Evolutionary conservation across 257 asterid genomes (phyloP), one percentile per base, ranked within the genome.

Genomic region (Coffea canephora): DNA sequence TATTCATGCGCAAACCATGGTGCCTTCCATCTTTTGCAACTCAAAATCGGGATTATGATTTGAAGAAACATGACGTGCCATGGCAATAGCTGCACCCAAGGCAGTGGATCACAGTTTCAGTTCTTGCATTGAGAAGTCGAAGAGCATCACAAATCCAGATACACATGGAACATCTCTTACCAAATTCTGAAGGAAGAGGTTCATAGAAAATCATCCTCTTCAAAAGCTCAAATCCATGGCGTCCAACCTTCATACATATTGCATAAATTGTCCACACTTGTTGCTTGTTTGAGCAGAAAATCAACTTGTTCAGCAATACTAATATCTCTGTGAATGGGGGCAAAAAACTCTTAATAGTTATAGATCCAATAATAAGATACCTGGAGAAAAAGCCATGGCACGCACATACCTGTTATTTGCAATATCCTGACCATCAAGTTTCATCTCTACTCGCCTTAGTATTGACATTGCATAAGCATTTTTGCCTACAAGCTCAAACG

Each of bases 241-340:
- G 99, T 96, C 99, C 99, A 96, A 59, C 99, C 99, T 89, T 96
- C 99, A 66, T 96, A 96, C 99, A 96, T 96, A 77, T 92, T 96
- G 85, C 99, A 96, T 74, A 95, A 96, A 89, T 96, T 96, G 85
- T 96, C 98, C 12, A 89, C 71, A 75, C 92, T 91, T 27, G 97
- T 92, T 61, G 99, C 97, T 88, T 96, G 99, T 85, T 89, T 88
- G 52, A 96, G 96, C 85, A 96, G 90, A 90, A 85, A 91, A 86
- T 96, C 98, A 57, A 96, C 98, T 84, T 96, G 99, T 89, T 96
- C 97, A 1, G 90, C 87, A 66, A 92, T 82, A 85, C 88, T 89
- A 46, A 91, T 79, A 80, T 92, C 95, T 88, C 99, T 96, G 91
- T 65, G 72, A 83, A 73, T 57, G 71, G 68, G 50, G 55, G 41